Conservation (phyloP, 208 protist genomes). For the Wallacemonas sp. region DNA sequence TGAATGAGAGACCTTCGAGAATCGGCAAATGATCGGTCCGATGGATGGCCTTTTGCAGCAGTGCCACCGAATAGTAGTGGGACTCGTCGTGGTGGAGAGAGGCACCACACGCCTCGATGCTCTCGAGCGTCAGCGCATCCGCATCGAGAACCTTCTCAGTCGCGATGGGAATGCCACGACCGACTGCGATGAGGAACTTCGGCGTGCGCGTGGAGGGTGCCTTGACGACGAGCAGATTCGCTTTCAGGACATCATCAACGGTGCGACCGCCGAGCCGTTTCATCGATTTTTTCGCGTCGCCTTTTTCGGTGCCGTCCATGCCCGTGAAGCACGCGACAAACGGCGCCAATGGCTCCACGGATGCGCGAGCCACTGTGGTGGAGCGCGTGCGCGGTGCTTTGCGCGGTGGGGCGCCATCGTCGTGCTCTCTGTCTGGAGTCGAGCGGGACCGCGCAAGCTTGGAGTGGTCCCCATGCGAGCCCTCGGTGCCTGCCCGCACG, state of each 20-base stretch:
- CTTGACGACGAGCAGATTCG: conserved; percentile 65
- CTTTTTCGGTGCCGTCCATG: conserved; percentile 53
- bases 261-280: conserved; percentile 34
- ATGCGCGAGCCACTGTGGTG: not conserved
- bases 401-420: not conserved
- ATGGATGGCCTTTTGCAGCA: conserved; percentile 51
- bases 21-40: conserved; percentile 32
- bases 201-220: conserved; percentile 72
- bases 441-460: no score
- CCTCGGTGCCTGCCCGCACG: not conserved
- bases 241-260: conserved; percentile 57
- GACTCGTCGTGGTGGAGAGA: conserved; percentile 44
- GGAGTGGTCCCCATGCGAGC: no score
- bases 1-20: conserved; percentile 44
- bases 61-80: conserved; percentile 46
- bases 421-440: no score
- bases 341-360: not conserved
- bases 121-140: conserved; percentile 12
- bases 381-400: conserved; percentile 9
- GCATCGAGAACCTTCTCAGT: conserved; percentile 42
- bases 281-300: conserved; percentile 40
- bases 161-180: conserved; percentile 71
- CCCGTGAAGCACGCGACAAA: conserved; percentile 66
- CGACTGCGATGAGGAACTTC: conserved; percentile 86
- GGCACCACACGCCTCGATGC: conserved; percentile 37